These are phyloP conservation scores for Pseudocercospora pini-densiflorae DNA, from an alignment of 2,329 filamentous ascomycete species.

Conservation along the genomic window DNA sequence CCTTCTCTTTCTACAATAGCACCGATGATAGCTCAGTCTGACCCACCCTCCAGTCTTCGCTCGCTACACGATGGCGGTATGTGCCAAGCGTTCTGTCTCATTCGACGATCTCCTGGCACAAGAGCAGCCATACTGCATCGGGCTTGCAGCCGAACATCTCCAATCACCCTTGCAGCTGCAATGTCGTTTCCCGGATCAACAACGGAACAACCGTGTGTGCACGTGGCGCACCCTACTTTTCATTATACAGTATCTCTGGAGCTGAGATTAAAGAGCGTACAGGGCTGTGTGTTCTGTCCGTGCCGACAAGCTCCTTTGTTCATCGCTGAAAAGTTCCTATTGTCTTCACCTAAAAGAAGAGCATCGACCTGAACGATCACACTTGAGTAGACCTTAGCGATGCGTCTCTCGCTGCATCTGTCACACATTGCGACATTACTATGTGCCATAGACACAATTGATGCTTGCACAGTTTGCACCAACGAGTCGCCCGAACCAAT, in stretches of 20 bases:
- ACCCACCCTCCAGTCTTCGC: too few species aligned
- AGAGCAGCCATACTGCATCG: not conserved
- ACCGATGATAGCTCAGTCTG: too few species aligned
- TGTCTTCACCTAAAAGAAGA: not conserved
- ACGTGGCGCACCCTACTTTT: not conserved
- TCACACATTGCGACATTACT: not conserved
- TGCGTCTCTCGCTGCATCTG: not conserved
- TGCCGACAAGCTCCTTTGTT: not conserved
- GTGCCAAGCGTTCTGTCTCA: too few species aligned
- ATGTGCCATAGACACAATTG: not conserved
- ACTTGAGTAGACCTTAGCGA: not conserved
- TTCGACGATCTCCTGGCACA: not conserved
- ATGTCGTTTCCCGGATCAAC: not conserved
- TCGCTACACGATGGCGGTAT: too few species aligned
- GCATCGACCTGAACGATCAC: too few species aligned
- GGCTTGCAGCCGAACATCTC: not conserved
- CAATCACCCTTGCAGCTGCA: not conserved
- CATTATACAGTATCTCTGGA: not conserved
- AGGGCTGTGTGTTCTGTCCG: not conserved
- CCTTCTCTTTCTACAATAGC: too few species aligned
- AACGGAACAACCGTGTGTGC: not conserved
- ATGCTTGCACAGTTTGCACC: conserved; percentile 23
- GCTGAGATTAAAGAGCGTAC: not conserved
- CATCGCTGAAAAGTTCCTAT: not conserved
- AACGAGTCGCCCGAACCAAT: conserved; percentile 26